Evolutionary conservation across 2,329 filamentous ascomycete genomes (phyloP).

Genomic region (Neocucurbitaria cava): DNA sequence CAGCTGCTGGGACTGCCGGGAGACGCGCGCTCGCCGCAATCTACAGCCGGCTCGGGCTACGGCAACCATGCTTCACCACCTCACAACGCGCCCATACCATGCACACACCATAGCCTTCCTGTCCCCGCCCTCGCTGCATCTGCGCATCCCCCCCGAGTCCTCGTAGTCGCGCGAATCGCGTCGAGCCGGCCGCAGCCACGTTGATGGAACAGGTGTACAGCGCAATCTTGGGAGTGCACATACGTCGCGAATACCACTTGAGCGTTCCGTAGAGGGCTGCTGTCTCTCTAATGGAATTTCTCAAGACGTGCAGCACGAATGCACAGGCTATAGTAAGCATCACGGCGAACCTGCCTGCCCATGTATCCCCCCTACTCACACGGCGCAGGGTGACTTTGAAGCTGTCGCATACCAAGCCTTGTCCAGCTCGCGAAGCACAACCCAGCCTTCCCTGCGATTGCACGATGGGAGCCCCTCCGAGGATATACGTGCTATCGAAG

Average conservation of each 20-base stretch:
- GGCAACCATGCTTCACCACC: slow-evolving; percentile 39
- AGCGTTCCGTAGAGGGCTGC: slow-evolving; percentile 45
- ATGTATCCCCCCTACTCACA: slow-evolving; percentile 23
- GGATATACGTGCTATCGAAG: slow-evolving; percentile 40
- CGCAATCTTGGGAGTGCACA: slow-evolving; percentile 42
- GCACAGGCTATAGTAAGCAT: slow-evolving; percentile 47
- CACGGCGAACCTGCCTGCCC: background rate
- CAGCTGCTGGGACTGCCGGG: background rate
- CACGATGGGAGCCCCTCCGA: slow-evolving; percentile 30
- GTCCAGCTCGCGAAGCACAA: slow-evolving; percentile 34
- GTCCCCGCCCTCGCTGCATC: slow-evolving; percentile 5
- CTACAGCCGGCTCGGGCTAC: slow-evolving; percentile 25
- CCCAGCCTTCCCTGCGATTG: slow-evolving; percentile 13
- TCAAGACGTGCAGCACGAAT: slow-evolving; percentile 47
- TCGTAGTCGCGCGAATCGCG: slow-evolving; percentile 22
- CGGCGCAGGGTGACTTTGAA: slow-evolving; percentile 44
- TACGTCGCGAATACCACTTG: slow-evolving; percentile 47
- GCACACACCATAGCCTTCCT: slow-evolving; percentile 24
- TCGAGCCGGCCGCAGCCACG: slow-evolving; percentile 26
- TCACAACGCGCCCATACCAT: slow-evolving; percentile 29
- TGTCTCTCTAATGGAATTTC: slow-evolving; percentile 49
- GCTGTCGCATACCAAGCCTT: slow-evolving; percentile 47
- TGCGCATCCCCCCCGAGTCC: slow-evolving; percentile 9
- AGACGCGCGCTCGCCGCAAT: slow-evolving; percentile 4
- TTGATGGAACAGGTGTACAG: slow-evolving; percentile 48